Base-by-base conservation (phyloP, 257 asterid genomes). In the Gentiana macrophylla region DNA sequence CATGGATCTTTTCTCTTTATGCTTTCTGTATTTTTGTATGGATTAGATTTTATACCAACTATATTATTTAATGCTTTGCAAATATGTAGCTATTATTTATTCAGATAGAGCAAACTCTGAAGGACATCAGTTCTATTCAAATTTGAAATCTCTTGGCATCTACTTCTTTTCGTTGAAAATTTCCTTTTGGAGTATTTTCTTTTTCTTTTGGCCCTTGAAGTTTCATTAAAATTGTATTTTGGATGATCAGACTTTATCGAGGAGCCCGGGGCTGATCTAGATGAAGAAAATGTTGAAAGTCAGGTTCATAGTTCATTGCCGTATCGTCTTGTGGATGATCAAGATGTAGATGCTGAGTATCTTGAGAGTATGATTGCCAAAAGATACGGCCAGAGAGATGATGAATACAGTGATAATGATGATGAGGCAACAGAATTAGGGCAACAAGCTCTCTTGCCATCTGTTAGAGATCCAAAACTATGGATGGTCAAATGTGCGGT, bases 401-500 rank as follows among this genome's bases (percentile, higher is more conserved):
- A 24, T 24, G 24, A 79, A 64, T 71, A 70, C 64, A 83, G 71
- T 32, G 98, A 88, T 62, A 81, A 85, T 47, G 95, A 92, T 48
- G 97, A 92, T 73, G 93, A 89, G 32, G 44, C 44, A 38, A 81
- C 95, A n/a, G 89, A 92, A 61, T 95, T 92, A 12, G 95, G 88
- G 35, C 97, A 92, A 58, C 98, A 92, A 81, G 90, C 90, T 65
- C 86, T 88, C 50, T 77, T 92, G 52, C 98, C 98, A 32, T 92
- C 98, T 49, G 86, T 92, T 53, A 76, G 98, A 77, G 98, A 92
- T 63, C 95, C 98, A 43, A 88, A 88, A 74, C 70, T 92, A 67
- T 92, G 95, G 95, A 85, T 92, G 94, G 97, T 92, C 67, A 92
- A 88, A 78, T 92, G 98, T 66, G 93, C 94, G 84, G 98, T 92